Evolutionary conservation across 805 yeast genomes (phyloP).

Genomic region (Spathaspora passalidarum): DNA sequence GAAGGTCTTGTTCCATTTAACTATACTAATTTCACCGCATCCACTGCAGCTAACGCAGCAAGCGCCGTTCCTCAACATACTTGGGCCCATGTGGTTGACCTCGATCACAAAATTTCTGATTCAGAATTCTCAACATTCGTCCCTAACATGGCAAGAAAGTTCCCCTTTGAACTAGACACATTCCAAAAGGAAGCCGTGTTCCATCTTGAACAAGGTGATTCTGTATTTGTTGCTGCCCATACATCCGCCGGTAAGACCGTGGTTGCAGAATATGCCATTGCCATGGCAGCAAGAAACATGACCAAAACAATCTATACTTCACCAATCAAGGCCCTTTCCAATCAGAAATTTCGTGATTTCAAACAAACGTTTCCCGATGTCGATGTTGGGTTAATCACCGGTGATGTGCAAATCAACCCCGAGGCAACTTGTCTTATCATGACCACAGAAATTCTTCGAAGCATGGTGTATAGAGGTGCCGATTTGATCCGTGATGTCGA

Average conservation of each 20-base stretch:
- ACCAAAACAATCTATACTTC: conserved; percentile 96
- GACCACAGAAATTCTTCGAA: conserved; percentile 95
- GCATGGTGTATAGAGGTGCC: conserved; percentile 95
- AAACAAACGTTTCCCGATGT: conserved; percentile 72
- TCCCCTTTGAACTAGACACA: conserved; percentile 94
- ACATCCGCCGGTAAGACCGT: conserved; percentile 99
- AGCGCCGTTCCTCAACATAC: conserved; percentile 37
- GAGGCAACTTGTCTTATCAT: conserved; percentile 94
- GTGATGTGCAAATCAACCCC: conserved; percentile 96
- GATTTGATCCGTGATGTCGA: conserved; percentile 96
- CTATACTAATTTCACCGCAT: conserved; percentile 16
- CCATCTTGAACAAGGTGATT: conserved; percentile 95
- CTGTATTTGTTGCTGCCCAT: conserved; percentile 98
- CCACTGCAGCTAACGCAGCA: conserved; percentile 2
- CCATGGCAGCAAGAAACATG: conserved; percentile 94
- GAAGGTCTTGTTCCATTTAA: conserved; percentile 42
- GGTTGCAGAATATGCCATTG: conserved; percentile 97
- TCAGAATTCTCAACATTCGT: conserved; percentile 84
- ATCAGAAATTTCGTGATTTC: conserved; percentile 88
- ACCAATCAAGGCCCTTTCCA: conserved; percentile 87
- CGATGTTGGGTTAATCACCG: conserved; percentile 93
- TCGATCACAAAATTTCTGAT: conserved; percentile 78
- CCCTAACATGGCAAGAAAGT: conserved; percentile 87
- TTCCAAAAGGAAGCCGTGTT: conserved; percentile 97
- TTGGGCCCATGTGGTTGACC: conserved; percentile 96